phyloP scores from a whole-genome alignment of 768 basidiomycete species.

The Lentinus tigrinus region DNA sequence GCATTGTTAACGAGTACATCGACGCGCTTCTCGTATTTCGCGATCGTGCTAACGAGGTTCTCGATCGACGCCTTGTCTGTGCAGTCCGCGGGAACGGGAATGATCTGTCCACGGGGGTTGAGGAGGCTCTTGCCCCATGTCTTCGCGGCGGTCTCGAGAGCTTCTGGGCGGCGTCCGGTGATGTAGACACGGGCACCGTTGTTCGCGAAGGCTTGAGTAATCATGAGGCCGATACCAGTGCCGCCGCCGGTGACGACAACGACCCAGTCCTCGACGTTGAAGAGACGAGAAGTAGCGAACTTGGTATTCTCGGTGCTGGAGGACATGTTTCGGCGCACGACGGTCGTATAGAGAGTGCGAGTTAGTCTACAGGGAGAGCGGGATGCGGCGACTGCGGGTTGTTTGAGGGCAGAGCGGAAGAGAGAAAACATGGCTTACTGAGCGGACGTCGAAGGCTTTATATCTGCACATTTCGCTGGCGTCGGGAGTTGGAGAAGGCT shows the following conservation, averaged over 20 bases:
- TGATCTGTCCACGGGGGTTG: constrained; percentile 30
- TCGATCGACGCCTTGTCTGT: constrained; percentile 30
- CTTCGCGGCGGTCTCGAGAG: constrained; percentile 29
- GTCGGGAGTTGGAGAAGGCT: background rate
- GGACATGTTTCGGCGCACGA: constrained; percentile 3
- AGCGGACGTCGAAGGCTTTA: background rate
- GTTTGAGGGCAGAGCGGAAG: constrained; percentile 5
- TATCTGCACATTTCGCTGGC: background rate
- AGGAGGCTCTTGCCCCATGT: constrained; percentile 26
- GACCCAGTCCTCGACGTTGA: constrained; percentile 31
- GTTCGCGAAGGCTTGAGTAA: constrained; percentile 39
- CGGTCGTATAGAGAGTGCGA: background rate
- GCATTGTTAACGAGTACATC: constrained; percentile 37
- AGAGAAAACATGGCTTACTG: constrained; percentile 1
- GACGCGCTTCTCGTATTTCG: constrained; percentile 28
- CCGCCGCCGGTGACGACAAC: constrained; percentile 30
- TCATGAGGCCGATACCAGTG: constrained; percentile 45
- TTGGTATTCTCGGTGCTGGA: constrained; percentile 16
- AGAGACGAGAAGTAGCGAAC: constrained; percentile 23
- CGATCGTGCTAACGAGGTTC: constrained; percentile 24
- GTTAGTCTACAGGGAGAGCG: background rate
- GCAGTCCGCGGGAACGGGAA: constrained; percentile 28
- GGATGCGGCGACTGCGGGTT: background rate
- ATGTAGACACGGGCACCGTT: constrained; percentile 45
- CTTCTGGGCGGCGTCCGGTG: constrained; percentile 34